These are phyloP conservation scores for Somion occarium DNA, from an alignment of 1,284 basidiomycete genomes.

Conservation along the genomic window DNA sequence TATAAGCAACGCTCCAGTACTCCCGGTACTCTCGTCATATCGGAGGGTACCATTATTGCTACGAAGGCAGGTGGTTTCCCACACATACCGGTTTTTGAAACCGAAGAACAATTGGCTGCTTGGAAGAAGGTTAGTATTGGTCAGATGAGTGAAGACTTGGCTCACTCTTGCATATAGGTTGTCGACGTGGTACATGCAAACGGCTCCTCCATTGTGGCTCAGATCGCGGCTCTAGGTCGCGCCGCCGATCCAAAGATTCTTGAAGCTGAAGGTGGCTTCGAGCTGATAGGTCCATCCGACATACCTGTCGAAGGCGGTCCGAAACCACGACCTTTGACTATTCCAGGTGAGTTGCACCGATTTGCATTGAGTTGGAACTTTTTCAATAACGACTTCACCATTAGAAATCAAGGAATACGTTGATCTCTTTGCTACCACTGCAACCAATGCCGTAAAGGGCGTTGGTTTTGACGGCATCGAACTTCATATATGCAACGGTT, in stretches of 20 bases:
- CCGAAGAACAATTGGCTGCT: slow-evolving; percentile 33
- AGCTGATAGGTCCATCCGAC: slow-evolving; percentile 1
- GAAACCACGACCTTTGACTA: slow-evolving; percentile 5
- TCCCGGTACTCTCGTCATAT: slow-evolving; percentile 41
- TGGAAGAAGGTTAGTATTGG: slow-evolving; percentile 36
- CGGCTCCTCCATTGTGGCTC: slow-evolving; percentile 30
- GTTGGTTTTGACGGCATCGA: slow-evolving; percentile 31
- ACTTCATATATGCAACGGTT: slow-evolving; percentile 30
- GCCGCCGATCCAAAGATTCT: neutral
- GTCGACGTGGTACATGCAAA: slow-evolving; percentile 15
- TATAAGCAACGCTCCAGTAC: slow-evolving; percentile 38
- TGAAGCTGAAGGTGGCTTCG: neutral
- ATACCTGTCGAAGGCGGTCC: neutral
- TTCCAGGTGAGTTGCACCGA: slow-evolving; percentile 4
- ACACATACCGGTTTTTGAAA: slow-evolving; percentile 38
- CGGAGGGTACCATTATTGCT: slow-evolving; percentile 40
- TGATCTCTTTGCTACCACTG: slow-evolving; percentile 17
- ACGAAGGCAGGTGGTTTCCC: slow-evolving; percentile 30
- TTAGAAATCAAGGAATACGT: slow-evolving; percentile 18
- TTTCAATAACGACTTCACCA: too few species aligned
- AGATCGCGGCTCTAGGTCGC: slow-evolving; percentile 4
- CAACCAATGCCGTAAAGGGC: slow-evolving; percentile 19
- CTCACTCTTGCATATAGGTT: slow-evolving; percentile 8
- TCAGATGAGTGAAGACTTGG: neutral
- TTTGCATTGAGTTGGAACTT: too few species aligned